These are phyloP conservation scores for Pezicula carpinea DNA, from an alignment of 2,329 filamentous ascomycete species.

Conservation along the genomic window DNA sequence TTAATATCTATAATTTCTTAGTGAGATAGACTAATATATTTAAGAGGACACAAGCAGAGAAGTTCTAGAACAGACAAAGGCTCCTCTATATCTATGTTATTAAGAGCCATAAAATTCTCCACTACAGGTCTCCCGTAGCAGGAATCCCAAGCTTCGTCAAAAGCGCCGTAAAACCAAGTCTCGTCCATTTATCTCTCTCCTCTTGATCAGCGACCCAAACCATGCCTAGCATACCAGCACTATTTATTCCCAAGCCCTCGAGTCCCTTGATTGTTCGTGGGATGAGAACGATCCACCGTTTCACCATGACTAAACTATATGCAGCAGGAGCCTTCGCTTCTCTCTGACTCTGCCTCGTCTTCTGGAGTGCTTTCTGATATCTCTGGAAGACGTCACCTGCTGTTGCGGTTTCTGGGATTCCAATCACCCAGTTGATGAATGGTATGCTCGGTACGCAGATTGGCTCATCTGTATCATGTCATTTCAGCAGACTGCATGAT, in stretches of 20 bases:
- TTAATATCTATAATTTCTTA: too few species aligned
- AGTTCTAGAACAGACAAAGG: too few species aligned
- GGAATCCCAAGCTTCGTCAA: too few species aligned
- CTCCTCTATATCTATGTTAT: too few species aligned
- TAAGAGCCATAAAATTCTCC: too few species aligned
- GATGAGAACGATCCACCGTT: constrained; percentile 29
- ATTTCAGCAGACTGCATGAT: too few species aligned
- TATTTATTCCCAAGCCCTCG: constrained; percentile 27
- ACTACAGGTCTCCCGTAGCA: too few species aligned
- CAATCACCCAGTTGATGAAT: constrained; percentile 4
- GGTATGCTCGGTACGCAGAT: constrained; percentile 1
- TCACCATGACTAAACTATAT: constrained; percentile 32
- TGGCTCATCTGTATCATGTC: not conserved
- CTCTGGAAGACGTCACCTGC: constrained; percentile 6
- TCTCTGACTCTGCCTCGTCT: too few species aligned
- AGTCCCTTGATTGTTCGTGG: constrained; percentile 25
- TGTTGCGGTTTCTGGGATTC: constrained; percentile 4
- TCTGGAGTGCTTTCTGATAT: constrained; percentile 6
- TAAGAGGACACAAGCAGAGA: too few species aligned
- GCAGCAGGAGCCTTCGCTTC: constrained; percentile 3
- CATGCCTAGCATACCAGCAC: constrained; percentile 32
- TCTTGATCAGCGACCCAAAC: constrained; percentile 23
- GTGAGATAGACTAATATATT: too few species aligned
- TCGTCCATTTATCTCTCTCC: constrained; percentile 24
- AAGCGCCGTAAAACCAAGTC: constrained; percentile 17